These are phyloP conservation scores for Castanea crenata DNA, from an alignment of 306 rosid species.

Conservation along the genomic window DNA sequence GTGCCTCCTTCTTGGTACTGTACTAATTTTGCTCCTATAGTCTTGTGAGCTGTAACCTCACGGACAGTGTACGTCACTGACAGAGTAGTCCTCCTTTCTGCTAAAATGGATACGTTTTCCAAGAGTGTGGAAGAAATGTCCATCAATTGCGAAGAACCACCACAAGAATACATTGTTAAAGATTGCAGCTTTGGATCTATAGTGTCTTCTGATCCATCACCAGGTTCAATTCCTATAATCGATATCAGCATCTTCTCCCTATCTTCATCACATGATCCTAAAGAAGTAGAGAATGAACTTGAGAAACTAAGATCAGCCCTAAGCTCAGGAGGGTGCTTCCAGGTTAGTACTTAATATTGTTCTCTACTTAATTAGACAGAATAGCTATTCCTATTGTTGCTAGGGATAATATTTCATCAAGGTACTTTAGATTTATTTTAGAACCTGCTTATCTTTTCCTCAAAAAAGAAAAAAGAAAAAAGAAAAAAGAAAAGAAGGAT, in stretches of 20 bases:
- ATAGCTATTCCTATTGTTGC: too few relatives aligned
- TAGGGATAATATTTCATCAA: too few relatives aligned
- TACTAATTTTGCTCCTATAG: too few relatives aligned
- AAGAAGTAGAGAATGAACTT: conserved; percentile 30
- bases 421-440: too few relatives aligned
- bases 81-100: too few relatives aligned
- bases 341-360: conserved; percentile 35
- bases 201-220: conserved; percentile 17
- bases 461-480: too few relatives aligned
- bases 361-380: neutral
- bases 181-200: conserved; percentile 20
- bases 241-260: conserved; percentile 43
- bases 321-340: conserved; percentile 61
- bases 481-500: too few relatives aligned
- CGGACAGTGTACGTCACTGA: too few relatives aligned
- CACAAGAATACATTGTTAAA: conserved; percentile 33
- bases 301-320: conserved; percentile 58
- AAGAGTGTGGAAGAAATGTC: conserved; percentile 48
- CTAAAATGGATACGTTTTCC: neutral
- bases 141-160: conserved; percentile 41
- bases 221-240: conserved; percentile 38
- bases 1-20: too few relatives aligned
- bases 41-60: too few relatives aligned
- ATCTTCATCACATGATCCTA: neutral
- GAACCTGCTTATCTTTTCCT: too few relatives aligned